Percentiles rank a stretch among this genome's conserved stretches.
Conservation (phyloP, 2,329 filamentous ascomycete species). For the Fusarium sp. region DNA sequence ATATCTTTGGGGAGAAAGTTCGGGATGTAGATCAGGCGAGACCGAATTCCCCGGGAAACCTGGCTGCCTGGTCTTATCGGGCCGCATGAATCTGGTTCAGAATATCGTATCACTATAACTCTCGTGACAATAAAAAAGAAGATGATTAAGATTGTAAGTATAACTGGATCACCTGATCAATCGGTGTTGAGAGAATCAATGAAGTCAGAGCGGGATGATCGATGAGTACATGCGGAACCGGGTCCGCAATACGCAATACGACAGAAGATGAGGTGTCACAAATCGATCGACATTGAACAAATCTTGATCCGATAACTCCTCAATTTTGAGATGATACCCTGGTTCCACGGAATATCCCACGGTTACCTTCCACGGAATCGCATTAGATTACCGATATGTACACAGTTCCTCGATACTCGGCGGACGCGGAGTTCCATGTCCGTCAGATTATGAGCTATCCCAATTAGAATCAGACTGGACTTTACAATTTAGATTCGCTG, state of each 20-base stretch:
- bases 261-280: conserved; percentile 1
- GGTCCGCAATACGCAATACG: neutral
- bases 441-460: neutral
- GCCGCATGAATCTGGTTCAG: neutral
- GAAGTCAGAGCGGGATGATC: neutral
- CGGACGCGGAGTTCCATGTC: neutral
- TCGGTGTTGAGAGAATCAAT: rapidly evolving
- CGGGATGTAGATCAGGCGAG: neutral
- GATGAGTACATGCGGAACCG: neutral
- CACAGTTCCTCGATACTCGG: neutral
- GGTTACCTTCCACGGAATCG: no score
- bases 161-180: neutral
- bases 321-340: neutral
- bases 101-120: neutral
- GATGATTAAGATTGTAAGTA: neutral
- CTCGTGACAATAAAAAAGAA: neutral
- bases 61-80: neutral
- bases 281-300: neutral
- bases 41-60: neutral
- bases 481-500: neutral
- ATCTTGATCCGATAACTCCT: neutral
- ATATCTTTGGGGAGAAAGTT: neutral
- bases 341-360: neutral
- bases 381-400: neutral
- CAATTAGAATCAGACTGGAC: neutral